A percentile compares a stretch with the other conserved stretches of the same genome.
Evolutionary conservation across 164 flowering plant species (phyloP).

Genomic region (Chimonanthus praecox): DNA sequence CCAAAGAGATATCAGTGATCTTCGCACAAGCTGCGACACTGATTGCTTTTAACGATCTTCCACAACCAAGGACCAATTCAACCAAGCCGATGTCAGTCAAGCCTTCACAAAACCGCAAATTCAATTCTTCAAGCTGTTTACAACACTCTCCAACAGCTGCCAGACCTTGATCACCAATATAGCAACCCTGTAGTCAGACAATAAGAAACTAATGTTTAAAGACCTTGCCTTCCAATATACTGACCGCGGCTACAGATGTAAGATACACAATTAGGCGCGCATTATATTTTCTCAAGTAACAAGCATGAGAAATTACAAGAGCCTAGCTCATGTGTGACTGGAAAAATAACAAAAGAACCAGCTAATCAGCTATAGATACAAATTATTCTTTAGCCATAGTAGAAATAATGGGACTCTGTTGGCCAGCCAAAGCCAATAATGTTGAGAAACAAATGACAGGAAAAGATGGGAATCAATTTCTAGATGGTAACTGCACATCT

Average conservation of each 20-base stretch:
- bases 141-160: constrained; percentile 75
- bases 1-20: constrained; percentile 68
- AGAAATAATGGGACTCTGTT: too few species aligned
- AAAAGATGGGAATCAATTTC: too few species aligned
- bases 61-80: constrained; percentile 56
- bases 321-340: background rate
- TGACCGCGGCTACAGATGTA: background rate
- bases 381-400: too few species aligned
- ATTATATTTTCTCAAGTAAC: background rate
- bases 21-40: constrained; percentile 83
- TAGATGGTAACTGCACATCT: too few species aligned
- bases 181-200: constrained; percentile 58
- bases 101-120: constrained; percentile 88
- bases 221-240: background rate
- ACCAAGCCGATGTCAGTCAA: constrained; percentile 68
- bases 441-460: too few species aligned
- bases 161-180: constrained; percentile 77
- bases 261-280: background rate
- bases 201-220: background rate
- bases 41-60: constrained; percentile 59
- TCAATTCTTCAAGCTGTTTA: constrained; percentile 72
- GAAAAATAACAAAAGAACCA: background rate
- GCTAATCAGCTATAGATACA: background rate
- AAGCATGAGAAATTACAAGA: background rate
- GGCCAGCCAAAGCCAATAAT: too few species aligned